phyloP scores from a whole-genome alignment of 306 rosid species.

The Morella rubra region DNA sequence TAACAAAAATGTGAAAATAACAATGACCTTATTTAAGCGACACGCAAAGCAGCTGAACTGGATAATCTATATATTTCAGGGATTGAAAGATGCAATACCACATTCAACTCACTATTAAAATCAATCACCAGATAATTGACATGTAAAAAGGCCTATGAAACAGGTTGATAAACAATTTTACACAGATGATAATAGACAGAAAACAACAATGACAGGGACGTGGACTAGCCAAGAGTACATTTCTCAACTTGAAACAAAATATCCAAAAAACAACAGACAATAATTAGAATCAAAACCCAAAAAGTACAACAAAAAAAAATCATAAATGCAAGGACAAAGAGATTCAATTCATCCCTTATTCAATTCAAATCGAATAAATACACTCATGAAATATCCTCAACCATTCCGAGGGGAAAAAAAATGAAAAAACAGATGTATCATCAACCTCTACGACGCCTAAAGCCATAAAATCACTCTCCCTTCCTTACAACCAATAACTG shows the following conservation, averaged over 20 bases:
- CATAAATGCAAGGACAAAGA: conserved; percentile 8
- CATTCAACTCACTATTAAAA: not conserved
- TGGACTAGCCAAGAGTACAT: not conserved
- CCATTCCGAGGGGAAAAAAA: not conserved
- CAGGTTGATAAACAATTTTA: not conserved
- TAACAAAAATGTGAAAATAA: not conserved
- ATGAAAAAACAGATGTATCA: no score
- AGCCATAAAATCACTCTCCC: not conserved
- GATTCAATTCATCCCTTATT: conserved; percentile 6
- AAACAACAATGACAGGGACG: not conserved
- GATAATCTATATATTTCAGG: not conserved
- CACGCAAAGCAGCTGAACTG: not conserved
- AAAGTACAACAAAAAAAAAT: not conserved
- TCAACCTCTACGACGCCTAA: no score
- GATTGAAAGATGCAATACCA: not conserved
- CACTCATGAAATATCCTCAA: conserved; percentile 11
- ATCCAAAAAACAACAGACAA: not conserved
- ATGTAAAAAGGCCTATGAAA: not conserved
- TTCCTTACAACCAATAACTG: conserved; percentile 1
- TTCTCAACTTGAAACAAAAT: not conserved
- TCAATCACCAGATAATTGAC: conserved; percentile 3
- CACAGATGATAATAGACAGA: not conserved
- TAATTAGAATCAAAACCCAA: not conserved
- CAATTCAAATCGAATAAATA: conserved; percentile 10
- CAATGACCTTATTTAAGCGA: not conserved